A percentile compares a stretch with the other conserved stretches of the same genome.
Conservation (phyloP, 2,329 filamentous ascomycete species). For the Xylaria polymorpha region DNA sequence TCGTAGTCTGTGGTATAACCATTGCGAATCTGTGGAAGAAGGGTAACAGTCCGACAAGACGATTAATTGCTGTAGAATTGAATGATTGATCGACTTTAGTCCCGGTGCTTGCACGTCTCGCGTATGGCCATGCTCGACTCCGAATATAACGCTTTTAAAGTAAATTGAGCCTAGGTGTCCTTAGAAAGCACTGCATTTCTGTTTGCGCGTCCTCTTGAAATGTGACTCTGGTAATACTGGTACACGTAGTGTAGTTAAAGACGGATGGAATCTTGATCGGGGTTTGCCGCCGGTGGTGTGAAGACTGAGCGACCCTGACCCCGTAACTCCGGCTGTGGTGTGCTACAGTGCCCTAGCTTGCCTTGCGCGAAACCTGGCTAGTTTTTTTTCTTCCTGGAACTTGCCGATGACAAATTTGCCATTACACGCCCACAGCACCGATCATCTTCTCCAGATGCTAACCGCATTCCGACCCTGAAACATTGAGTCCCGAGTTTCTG, state of each 20-base stretch:
- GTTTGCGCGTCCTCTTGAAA: conserved; percentile 26
- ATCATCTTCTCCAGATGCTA: conserved; percentile 19
- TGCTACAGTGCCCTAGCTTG: conserved; percentile 25
- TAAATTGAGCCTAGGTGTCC: conserved; percentile 1
- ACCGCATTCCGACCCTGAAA: conserved; percentile 30
- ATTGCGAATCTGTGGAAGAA: conserved; percentile 26
- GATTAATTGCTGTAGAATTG: neutral
- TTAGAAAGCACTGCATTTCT: conserved; percentile 8
- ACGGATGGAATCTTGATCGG: conserved; percentile 29
- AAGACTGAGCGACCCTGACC: conserved; percentile 18
- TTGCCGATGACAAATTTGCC: conserved; percentile 35
- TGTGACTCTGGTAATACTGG: conserved; percentile 18
- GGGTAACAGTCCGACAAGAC: conserved; percentile 7
- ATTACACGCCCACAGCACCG: conserved; percentile 6
- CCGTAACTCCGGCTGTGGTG: conserved; percentile 27
- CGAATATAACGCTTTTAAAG: conserved; percentile 22
- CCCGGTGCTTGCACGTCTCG: conserved; percentile 16
- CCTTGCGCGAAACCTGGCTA: conserved; percentile 6
- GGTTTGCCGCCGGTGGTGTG: conserved; percentile 35
- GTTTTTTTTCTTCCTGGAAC: conserved; percentile 21
- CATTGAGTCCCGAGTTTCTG: conserved; percentile 24
- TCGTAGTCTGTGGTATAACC: conserved; percentile 39
- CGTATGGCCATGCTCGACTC: conserved; percentile 20
- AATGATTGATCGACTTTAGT: conserved; percentile 20
- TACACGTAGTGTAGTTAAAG: conserved; percentile 20